Conservation (phyloP, 1,284 basidiomycete genomes). For the Cryptococcus sp. region DNA sequence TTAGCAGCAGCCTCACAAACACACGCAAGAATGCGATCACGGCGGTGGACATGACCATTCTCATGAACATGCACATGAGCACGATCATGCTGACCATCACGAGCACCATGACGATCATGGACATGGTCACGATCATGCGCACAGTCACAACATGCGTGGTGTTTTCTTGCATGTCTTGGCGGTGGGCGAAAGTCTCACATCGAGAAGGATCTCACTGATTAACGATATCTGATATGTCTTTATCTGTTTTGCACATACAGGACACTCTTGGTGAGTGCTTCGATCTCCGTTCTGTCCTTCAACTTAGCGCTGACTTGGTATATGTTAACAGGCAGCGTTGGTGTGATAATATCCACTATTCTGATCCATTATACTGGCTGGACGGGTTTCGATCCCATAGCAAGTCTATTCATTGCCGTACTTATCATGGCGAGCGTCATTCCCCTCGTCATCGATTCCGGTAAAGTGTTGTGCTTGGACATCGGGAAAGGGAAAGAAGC, state of each 20-base stretch:
- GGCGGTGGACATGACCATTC: slow-evolving; percentile 8
- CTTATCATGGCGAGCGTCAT: slow-evolving; percentile 94
- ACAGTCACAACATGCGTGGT: slow-evolving; percentile 99
- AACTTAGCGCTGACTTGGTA: neutral
- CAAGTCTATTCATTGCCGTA: slow-evolving; percentile 92
- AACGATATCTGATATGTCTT: neutral
- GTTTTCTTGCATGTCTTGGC: slow-evolving; percentile 70
- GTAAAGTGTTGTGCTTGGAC: slow-evolving; percentile 83
- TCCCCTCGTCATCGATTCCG: slow-evolving; percentile 91
- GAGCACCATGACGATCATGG: slow-evolving; percentile 54
- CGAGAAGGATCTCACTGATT: too few species aligned
- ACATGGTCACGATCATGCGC: slow-evolving; percentile 57
- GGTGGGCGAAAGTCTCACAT: slow-evolving; percentile 14
- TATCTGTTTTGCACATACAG: slow-evolving; percentile 11
- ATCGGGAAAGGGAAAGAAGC: slow-evolving; percentile 67
- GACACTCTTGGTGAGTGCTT: slow-evolving; percentile 21
- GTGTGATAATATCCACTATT: slow-evolving; percentile 97
- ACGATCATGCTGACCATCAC: slow-evolving; percentile 49
- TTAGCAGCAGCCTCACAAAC: too few species aligned
- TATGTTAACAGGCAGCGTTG: slow-evolving; percentile 59
- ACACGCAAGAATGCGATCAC: too few species aligned
- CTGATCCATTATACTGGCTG: slow-evolving; percentile 97
- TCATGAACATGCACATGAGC: slow-evolving; percentile 43
- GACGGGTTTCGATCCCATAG: slow-evolving; percentile 99
- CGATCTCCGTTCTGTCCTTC: neutral